phyloP scores from a whole-genome alignment of 768 basidiomycete genomes.

The Xerocomellus intermedius region DNA sequence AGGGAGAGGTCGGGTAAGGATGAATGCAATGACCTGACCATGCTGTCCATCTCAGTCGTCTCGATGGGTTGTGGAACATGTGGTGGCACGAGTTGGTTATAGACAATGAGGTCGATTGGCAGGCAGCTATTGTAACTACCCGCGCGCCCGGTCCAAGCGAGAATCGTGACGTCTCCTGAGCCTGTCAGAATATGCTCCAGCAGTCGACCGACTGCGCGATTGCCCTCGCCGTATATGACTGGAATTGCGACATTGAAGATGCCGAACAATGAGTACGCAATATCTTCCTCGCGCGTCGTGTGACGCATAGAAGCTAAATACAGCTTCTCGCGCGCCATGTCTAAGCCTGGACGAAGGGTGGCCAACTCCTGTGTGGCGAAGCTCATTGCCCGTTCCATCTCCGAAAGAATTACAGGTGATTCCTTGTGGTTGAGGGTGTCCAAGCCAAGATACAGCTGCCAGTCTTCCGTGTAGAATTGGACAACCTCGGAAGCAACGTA shows the following conservation, averaged over 20 bases:
- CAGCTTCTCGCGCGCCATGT: slow-evolving; percentile 10
- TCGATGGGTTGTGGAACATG: neutral
- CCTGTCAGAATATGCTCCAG: slow-evolving; percentile 6
- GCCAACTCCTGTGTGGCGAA: neutral
- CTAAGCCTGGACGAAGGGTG: neutral
- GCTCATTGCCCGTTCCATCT: neutral
- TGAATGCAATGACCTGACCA: neutral
- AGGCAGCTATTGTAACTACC: slow-evolving; percentile 6
- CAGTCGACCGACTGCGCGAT: slow-evolving; percentile 1
- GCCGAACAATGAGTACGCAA: slow-evolving; percentile 8
- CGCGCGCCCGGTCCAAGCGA: slow-evolving; percentile 5
- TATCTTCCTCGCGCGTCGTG: slow-evolving; percentile 3
- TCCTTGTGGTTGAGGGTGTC: slow-evolving; percentile 4
- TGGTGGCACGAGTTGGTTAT: neutral
- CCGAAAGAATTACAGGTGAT: neutral
- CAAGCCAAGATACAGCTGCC: slow-evolving; percentile 8
- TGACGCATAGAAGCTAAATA: neutral
- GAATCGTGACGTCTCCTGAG: neutral
- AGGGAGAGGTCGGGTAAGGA: neutral
- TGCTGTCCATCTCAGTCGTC: neutral
- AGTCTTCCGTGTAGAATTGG: slow-evolving; percentile 11
- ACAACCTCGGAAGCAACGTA: neutral
- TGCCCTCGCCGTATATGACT: slow-evolving; percentile 8
- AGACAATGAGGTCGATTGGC: neutral
- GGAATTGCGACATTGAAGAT: slow-evolving; percentile 6